phyloP scores from a whole-genome alignment of 2,329 filamentous ascomycete species.

The Pseudogymnoascus pannorum region DNA sequence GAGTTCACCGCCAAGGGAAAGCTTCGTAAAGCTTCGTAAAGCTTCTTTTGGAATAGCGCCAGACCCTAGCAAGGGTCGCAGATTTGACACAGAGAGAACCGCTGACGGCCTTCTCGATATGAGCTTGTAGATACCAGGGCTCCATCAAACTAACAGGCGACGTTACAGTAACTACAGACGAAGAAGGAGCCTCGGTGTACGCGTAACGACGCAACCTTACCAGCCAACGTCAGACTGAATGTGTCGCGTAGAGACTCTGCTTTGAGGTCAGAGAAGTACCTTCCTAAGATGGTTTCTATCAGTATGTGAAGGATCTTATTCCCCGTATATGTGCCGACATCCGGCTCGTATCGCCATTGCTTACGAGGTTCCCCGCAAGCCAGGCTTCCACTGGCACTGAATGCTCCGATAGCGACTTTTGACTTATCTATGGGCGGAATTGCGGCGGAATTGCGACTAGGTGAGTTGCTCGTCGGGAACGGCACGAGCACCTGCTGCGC shows the following conservation, averaged over 20 bases:
- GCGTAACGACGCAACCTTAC: neutral
- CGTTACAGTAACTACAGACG: neutral
- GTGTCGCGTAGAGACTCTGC: neutral
- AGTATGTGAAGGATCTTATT: neutral
- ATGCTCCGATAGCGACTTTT: too few species aligned
- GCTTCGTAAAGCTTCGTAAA: neutral
- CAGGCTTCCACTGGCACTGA: too few species aligned
- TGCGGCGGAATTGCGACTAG: too few species aligned
- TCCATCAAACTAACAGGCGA: neutral
- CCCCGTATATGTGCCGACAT: neutral
- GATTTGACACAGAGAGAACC: neutral
- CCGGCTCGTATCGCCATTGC: neutral
- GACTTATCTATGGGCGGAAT: too few species aligned
- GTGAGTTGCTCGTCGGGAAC: too few species aligned
- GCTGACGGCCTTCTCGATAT: neutral
- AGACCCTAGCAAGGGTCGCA: neutral
- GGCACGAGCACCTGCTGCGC: too few species aligned
- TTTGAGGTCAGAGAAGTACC: neutral
- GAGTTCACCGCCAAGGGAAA: neutral
- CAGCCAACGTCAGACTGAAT: neutral
- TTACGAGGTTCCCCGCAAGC: neutral
- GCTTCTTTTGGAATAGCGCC: neutral
- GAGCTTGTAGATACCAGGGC: neutral
- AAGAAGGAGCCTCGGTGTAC: conserved; percentile 1
- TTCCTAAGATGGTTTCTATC: neutral